phyloP scores from a whole-genome alignment of 1,139 yeast genomes.

The Hyphopichia fennica region DNA sequence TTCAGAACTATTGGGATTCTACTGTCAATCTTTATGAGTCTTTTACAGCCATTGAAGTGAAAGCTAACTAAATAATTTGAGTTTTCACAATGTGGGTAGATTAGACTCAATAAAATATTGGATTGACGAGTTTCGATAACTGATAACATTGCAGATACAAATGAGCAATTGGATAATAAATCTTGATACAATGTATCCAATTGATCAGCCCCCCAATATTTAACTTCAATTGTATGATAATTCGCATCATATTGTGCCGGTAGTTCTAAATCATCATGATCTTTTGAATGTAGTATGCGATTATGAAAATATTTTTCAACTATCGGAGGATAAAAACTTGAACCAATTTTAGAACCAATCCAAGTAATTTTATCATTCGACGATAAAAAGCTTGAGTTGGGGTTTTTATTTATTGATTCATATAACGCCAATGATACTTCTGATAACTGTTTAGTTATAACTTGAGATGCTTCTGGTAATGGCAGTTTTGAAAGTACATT shows the following conservation, averaged over 20 bases:
- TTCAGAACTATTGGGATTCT: conserved; percentile 32
- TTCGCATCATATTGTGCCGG: neutral
- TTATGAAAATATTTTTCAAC: conserved; percentile 8
- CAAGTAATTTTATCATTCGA: conserved; percentile 35
- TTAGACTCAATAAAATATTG: conserved; percentile 12
- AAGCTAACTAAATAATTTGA: conserved; percentile 37
- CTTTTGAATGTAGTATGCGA: conserved; percentile 11
- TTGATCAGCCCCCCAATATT: conserved; percentile 20
- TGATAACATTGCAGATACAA: conserved; percentile 65
- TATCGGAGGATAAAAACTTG: conserved; percentile 36
- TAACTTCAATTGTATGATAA: conserved; percentile 12
- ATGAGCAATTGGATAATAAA: conserved; percentile 68
- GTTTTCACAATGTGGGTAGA: conserved; percentile 27
- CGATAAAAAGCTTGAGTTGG: conserved; percentile 9
- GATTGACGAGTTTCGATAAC: conserved; percentile 22
- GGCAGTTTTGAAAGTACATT: neutral
- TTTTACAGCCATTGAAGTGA: conserved; percentile 57
- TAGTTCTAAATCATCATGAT: neutral
- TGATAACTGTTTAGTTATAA: conserved; percentile 14
- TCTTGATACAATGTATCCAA: conserved; percentile 49
- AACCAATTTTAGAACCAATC: conserved; percentile 41
- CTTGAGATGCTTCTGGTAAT: neutral
- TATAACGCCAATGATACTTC: conserved; percentile 21
- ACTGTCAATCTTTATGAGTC: conserved; percentile 54
- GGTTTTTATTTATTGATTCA: conserved; percentile 11